These are phyloP conservation scores for Trichoderma citrinoviride DNA, from an alignment of 2,329 filamentous ascomycete genomes.

Conservation along the genomic window DNA sequence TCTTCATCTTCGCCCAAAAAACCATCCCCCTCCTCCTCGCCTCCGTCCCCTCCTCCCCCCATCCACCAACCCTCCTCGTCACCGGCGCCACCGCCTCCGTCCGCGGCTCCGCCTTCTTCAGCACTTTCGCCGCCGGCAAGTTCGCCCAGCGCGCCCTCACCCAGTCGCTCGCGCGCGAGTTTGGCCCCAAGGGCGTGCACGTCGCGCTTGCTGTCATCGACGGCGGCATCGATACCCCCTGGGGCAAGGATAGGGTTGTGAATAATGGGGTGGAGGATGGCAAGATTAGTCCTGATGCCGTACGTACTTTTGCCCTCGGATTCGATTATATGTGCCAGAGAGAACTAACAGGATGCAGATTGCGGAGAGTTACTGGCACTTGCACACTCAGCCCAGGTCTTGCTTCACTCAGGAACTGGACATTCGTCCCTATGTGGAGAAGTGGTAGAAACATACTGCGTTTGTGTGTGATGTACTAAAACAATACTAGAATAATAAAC, in stretches of 20 bases:
- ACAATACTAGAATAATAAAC: background rate
- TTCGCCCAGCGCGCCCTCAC: constrained; percentile 72
- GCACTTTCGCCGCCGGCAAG: constrained; percentile 74
- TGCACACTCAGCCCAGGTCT: constrained; percentile 77
- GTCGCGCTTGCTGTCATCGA: constrained; percentile 81
- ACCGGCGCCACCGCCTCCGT: constrained; percentile 83
- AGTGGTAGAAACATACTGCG: constrained; percentile 57
- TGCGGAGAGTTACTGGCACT: constrained; percentile 79
- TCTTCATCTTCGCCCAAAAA: constrained; percentile 72
- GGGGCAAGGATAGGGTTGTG: constrained; percentile 53
- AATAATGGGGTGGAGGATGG: constrained; percentile 50
- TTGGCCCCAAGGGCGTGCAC: constrained; percentile 79
- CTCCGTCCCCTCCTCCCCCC: constrained; percentile 48
- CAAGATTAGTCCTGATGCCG: constrained; percentile 72
- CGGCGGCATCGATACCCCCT: constrained; percentile 78
- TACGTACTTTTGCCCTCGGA: constrained; percentile 44
- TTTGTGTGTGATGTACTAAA: too few relatives aligned
- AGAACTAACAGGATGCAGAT: constrained; percentile 52
- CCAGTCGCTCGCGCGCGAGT: constrained; percentile 77
- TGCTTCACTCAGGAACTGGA: constrained; percentile 82
- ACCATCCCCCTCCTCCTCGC: constrained; percentile 68
- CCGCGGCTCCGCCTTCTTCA: constrained; percentile 66
- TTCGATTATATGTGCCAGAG: background rate
- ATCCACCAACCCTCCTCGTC: constrained; percentile 79
- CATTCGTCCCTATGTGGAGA: constrained; percentile 76